A percentile compares a stretch with the other conserved stretches of the same genome.
These are phyloP conservation scores for Solanum chiquidenum DNA, from an alignment of 257 asterid species.

Conservation along the genomic window DNA sequence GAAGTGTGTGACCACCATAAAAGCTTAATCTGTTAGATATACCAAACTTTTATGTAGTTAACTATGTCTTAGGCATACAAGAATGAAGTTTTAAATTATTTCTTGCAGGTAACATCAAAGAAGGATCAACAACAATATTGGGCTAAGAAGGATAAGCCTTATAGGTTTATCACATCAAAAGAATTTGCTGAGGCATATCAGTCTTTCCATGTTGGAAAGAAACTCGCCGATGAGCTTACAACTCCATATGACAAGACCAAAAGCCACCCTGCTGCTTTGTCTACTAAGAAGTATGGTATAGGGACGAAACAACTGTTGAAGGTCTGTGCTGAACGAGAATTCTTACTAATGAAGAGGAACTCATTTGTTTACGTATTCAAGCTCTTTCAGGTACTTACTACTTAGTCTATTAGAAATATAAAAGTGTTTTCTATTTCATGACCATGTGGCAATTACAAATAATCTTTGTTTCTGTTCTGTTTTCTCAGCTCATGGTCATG, in stretches of 20 bases:
- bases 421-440: not conserved
- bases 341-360: slow-evolving; percentile 47
- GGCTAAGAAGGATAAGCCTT: not conserved
- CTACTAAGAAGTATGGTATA: slow-evolving; percentile 37
- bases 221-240: slow-evolving; percentile 28
- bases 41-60: not conserved
- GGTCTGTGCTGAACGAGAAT: slow-evolving; percentile 45
- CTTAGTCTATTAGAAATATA: not conserved
- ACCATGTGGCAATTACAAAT: not conserved
- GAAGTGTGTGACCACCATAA: not conserved
- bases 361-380: slow-evolving; percentile 45
- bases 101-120: slow-evolving; percentile 22
- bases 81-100: not conserved
- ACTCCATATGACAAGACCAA: slow-evolving; percentile 44
- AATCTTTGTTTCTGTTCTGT: not conserved
- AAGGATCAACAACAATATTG: not conserved
- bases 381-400: slow-evolving; percentile 30
- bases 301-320: slow-evolving; percentile 37
- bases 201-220: slow-evolving; percentile 34
- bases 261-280: slow-evolving; percentile 54
- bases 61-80: not conserved
- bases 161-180: slow-evolving; percentile 14
- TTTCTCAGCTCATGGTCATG: slow-evolving; percentile 32
- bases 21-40: not conserved
- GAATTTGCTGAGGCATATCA: slow-evolving; percentile 20